These are phyloP conservation scores for Pleurozium schreberi DNA, from an alignment of 225 moss, liverwort and hornwort genomes.

Conservation along the genomic window DNA sequence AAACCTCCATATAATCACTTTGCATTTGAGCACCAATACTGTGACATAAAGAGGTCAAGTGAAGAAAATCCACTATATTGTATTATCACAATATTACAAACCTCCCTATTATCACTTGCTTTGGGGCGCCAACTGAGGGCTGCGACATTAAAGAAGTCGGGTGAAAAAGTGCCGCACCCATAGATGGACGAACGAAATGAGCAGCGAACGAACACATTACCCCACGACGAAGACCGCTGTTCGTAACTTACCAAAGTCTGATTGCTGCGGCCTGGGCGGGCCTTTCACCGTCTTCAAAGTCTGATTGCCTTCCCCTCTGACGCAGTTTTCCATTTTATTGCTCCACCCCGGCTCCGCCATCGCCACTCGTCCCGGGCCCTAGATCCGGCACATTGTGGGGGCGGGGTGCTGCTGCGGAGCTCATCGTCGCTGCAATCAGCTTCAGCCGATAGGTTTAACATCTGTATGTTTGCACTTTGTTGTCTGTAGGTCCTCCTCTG, in stretches of 20 bases:
- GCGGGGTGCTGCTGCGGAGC: not conserved
- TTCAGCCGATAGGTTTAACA: not conserved
- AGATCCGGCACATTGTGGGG: slow-evolving; percentile 5
- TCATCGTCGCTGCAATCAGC: not conserved
- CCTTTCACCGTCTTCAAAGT: not conserved
- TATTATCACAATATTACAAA: not conserved
- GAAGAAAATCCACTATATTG: not conserved
- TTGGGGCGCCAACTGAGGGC: not conserved
- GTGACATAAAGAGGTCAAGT: not conserved
- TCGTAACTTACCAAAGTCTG: not conserved
- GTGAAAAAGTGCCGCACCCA: not conserved
- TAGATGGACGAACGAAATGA: not conserved
- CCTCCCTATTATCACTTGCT: not conserved
- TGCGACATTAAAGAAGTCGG: not conserved
- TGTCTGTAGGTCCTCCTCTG: slow-evolving; percentile 67
- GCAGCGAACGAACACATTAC: fast-evolving
- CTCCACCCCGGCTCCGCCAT: slow-evolving; percentile 3
- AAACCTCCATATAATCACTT: not conserved
- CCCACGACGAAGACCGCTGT: not conserved
- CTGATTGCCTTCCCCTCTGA: slow-evolving; percentile 1
- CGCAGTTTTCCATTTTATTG: not conserved
- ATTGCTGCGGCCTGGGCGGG: not conserved
- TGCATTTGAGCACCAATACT: not conserved
- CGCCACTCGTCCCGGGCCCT: not conserved
- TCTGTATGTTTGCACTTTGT: not conserved